phyloP scores from a whole-genome alignment of 345 rosid species.

The Zanthoxylum bungeanum region DNA sequence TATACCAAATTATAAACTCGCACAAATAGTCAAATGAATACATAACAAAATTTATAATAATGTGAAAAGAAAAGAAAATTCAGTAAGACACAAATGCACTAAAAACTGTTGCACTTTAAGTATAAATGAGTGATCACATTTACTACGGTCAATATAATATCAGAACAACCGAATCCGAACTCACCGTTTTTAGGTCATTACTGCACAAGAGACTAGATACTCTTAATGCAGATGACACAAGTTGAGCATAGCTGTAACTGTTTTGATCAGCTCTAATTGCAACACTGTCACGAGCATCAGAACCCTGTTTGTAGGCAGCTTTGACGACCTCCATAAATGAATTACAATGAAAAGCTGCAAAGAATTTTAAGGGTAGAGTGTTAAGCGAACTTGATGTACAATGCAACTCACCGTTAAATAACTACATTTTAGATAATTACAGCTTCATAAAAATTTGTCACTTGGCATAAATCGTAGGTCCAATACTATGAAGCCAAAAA shows the following conservation, averaged over 20 bases:
- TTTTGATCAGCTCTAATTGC: constrained; percentile 78
- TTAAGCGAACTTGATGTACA: not conserved
- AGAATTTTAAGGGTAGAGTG: constrained; percentile 8
- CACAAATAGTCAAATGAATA: not conserved
- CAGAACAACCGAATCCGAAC: constrained; percentile 19
- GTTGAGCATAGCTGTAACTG: constrained; percentile 69
- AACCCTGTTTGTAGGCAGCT: constrained; percentile 53
- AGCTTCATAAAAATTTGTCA: not conserved
- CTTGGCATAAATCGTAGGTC: not conserved
- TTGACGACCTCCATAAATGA: constrained; percentile 84
- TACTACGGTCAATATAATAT: not conserved
- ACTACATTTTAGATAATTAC: not conserved
- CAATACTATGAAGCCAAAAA: not conserved
- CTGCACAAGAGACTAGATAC: constrained; percentile 50
- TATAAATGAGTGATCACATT: too few species aligned
- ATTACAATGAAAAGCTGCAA: constrained; percentile 42
- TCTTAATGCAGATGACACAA: constrained; percentile 57
- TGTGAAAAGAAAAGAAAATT: not conserved
- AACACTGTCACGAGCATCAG: constrained; percentile 43
- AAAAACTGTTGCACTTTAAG: not conserved
- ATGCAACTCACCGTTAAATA: not conserved
- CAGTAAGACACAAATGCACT: not conserved
- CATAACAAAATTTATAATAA: not conserved
- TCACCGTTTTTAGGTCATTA: constrained; percentile 46
- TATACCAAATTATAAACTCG: not conserved